phyloP scores from a whole-genome alignment of 305 asterid genomes.

The Galium porrigens region DNA sequence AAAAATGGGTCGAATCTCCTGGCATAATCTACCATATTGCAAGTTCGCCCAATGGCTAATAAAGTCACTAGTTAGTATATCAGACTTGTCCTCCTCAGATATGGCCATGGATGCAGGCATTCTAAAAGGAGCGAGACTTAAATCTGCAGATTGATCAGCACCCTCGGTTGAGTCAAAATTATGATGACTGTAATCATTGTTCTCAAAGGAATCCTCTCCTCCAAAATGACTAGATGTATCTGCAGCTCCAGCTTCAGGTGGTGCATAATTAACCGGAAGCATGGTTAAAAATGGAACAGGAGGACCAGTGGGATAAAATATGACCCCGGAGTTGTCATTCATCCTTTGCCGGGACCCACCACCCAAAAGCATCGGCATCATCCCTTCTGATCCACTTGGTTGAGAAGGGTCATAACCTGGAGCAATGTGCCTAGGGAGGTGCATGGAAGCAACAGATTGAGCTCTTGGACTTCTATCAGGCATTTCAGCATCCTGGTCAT shows the following conservation, averaged over 20 bases:
- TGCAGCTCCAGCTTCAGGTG: slow-evolving; percentile 48
- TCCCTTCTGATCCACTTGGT: slow-evolving; percentile 58
- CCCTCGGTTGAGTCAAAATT: slow-evolving; percentile 34
- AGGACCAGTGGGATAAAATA: slow-evolving; percentile 93
- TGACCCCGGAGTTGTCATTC: slow-evolving; percentile 51
- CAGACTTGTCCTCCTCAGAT: slow-evolving; percentile 46
- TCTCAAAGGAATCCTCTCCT: slow-evolving; percentile 37
- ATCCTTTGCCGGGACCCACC: slow-evolving; percentile 53
- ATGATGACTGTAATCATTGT: slow-evolving; percentile 36
- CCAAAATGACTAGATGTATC: slow-evolving; percentile 47
- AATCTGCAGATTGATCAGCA: slow-evolving; percentile 41
- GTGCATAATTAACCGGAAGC: slow-evolving; percentile 66
- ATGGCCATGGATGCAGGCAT: slow-evolving; percentile 32
- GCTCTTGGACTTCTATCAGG: slow-evolving; percentile 38
- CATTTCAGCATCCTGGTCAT: slow-evolving; percentile 44
- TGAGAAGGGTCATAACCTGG: slow-evolving; percentile 56
- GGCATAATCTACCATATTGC: slow-evolving; percentile 83
- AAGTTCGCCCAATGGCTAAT: slow-evolving; percentile 83
- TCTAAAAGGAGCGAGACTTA: slow-evolving; percentile 33
- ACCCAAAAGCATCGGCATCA: slow-evolving; percentile 55
- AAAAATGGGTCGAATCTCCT: slow-evolving; percentile 43
- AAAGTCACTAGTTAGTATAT: slow-evolving; percentile 82
- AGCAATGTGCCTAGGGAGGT: slow-evolving; percentile 36
- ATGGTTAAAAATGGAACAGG: slow-evolving; percentile 86
- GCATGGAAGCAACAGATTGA: slow-evolving; percentile 39